Conservation (phyloP, 2,329 filamentous ascomycete genomes). For the Nemania abortiva region DNA sequence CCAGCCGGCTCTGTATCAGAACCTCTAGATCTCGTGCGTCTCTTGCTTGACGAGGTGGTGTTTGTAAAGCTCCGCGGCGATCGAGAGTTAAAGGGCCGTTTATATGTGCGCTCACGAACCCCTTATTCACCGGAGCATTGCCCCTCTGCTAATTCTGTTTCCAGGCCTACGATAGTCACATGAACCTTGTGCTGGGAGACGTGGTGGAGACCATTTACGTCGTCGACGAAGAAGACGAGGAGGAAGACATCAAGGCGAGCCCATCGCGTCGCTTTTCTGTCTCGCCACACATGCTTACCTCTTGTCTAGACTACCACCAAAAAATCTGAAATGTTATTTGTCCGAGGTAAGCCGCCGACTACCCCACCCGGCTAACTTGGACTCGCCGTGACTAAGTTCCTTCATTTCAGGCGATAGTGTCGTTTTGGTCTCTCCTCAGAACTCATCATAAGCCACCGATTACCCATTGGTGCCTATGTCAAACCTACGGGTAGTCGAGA, state of each 20-base stretch:
- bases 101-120: slow-evolving; percentile 76
- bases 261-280: neutral
- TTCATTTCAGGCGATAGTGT: slow-evolving; percentile 37
- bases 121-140: neutral
- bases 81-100: slow-evolving; percentile 91
- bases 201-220: slow-evolving; percentile 98
- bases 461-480: neutral
- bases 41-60: slow-evolving; percentile 94
- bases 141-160: slow-evolving; percentile 18
- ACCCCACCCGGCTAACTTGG: neutral
- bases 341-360: slow-evolving; percentile 80
- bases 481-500: neutral
- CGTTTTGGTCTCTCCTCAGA: slow-evolving; percentile 38
- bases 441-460: slow-evolving; percentile 33
- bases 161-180: slow-evolving; percentile 98
- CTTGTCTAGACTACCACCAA: slow-evolving; percentile 83
- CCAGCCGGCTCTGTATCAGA: slow-evolving; percentile 83
- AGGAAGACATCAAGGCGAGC: slow-evolving; percentile 80
- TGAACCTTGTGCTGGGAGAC: slow-evolving; percentile 94
- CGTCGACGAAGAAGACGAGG: slow-evolving; percentile 88
- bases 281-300: slow-evolving; percentile 8
- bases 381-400: slow-evolving; percentile 21
- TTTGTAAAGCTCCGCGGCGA: slow-evolving; percentile 98
- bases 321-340: slow-evolving; percentile 98
- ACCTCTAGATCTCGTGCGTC: slow-evolving; percentile 93